phyloP scores from a whole-genome alignment of 257 asterid genomes.

The Nyctanthes arbortristis region DNA sequence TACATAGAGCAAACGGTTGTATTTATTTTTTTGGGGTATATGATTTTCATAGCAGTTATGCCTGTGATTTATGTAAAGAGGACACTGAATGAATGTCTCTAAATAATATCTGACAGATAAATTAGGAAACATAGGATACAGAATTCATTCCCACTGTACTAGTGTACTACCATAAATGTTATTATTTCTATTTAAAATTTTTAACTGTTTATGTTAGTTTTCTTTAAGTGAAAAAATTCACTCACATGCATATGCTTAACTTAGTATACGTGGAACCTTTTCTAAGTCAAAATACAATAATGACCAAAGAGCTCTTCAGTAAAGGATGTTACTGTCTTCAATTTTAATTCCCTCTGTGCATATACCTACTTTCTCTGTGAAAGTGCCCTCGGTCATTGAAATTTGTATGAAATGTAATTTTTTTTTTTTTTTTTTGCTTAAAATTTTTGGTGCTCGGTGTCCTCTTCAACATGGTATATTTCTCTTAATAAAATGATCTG shows the following conservation, averaged over 20 bases:
- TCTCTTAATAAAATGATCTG: background rate
- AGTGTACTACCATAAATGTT: background rate
- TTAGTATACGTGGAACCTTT: background rate
- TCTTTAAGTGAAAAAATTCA: background rate
- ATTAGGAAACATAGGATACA: background rate
- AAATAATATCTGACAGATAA: background rate
- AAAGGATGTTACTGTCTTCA: background rate
- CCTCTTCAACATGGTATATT: constrained; percentile 13
- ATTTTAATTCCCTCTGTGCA: background rate
- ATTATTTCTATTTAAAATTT: background rate
- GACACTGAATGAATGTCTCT: background rate
- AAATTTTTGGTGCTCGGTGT: background rate
- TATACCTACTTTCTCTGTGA: background rate
- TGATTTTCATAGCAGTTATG: background rate
- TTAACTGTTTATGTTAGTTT: background rate
- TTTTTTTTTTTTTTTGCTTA: too few species aligned
- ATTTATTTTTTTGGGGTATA: background rate
- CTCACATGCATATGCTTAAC: background rate
- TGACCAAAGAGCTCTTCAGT: background rate
- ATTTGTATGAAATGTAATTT: background rate
- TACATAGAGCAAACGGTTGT: too few species aligned
- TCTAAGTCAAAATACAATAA: background rate
- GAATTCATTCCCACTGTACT: background rate
- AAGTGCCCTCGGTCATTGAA: too few species aligned
- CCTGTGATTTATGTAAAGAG: background rate